Base-by-base conservation (phyloP, 495 filamentous ascomycete genomes). In the Lepidopterella palustris region DNA sequence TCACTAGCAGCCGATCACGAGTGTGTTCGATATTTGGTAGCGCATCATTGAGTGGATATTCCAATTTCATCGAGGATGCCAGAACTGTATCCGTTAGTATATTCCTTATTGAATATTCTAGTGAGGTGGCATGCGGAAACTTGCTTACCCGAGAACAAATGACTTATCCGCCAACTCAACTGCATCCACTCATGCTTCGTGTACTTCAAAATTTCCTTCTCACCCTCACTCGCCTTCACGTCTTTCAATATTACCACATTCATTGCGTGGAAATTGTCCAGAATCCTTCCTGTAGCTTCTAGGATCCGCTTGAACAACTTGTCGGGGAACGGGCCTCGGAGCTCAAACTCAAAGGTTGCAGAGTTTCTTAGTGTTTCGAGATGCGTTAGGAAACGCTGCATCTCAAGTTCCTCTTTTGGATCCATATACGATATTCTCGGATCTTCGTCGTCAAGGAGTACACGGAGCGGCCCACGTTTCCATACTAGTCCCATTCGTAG, bases 221-320 rank as follows among this genome's bases (percentile, higher is more conserved):
- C 93, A 0, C 91, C 90, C 49, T 87, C 82, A 11, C 82, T 91
- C 18, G 88, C 82, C 28, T 80, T 82, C 9, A 87, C 78, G 50
- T 88, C 87, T 70, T 92, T 92, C 72, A 87, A 76, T 59, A 96
- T 89, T 64, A 96, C 85, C 2, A 96, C 83, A 65, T 92, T 95
- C 87, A 98, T 95, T 35, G 92, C 89, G 70, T 96, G 88, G 70
- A 97, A 95, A 24, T 88, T 84, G 72, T 97, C 91, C 11, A 97
- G 82, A 72, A 96, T 89, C 40, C 83, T 82, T 45, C 86, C 81
- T 1, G 92, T 95, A 26, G 87, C 86, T 13, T 82, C 80, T 66
- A 96, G 79, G 45, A 97, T 85, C 25, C 82, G 82, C 15, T 80
- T 78, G 61, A 90, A 89, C 31, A 77, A 79, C 11, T 75, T 78